phyloP scores from a whole-genome alignment of 2,329 filamentous ascomycete species.

The Fusarium subglutinans region DNA sequence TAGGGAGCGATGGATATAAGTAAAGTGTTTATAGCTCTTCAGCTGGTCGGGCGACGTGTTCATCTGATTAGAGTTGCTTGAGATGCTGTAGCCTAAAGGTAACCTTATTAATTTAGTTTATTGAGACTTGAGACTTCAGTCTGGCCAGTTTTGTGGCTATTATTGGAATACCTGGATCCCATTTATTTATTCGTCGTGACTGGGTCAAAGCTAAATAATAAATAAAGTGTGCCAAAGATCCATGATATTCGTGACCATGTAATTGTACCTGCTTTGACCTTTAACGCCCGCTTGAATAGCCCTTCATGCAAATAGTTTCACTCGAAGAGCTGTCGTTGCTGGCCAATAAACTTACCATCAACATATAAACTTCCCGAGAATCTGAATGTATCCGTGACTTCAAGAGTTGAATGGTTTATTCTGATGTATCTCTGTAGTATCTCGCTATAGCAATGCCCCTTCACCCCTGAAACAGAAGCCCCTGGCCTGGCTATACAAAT shows the following conservation, averaged over 20 bases:
- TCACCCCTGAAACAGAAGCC: neutral
- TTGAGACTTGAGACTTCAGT: neutral
- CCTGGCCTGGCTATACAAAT: constrained; percentile 10
- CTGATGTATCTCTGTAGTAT: constrained; percentile 3
- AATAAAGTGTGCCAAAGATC: neutral
- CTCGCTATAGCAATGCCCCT: constrained; percentile 1
- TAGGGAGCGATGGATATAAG: neutral
- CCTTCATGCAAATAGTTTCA: neutral
- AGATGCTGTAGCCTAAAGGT: neutral
- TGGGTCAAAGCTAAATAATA: neutral
- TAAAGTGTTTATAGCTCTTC: neutral
- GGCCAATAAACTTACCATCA: neutral
- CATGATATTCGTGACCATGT: neutral
- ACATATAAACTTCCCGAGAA: neutral
- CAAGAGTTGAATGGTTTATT: constrained; percentile 15
- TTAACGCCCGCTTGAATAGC: neutral
- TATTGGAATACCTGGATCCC: neutral
- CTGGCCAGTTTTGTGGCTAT: neutral
- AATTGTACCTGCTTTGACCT: neutral
- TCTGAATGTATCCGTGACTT: neutral
- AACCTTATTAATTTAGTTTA: neutral
- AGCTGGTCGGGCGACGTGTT: too few relatives aligned
- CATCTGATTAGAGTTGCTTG: neutral
- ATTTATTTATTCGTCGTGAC: neutral
- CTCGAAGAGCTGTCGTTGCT: neutral